Percentiles rank a stretch among this genome's conserved stretches.
These are phyloP conservation scores for Teunomyces atbi DNA, from an alignment of 805 yeast species.

Conservation along the genomic window DNA sequence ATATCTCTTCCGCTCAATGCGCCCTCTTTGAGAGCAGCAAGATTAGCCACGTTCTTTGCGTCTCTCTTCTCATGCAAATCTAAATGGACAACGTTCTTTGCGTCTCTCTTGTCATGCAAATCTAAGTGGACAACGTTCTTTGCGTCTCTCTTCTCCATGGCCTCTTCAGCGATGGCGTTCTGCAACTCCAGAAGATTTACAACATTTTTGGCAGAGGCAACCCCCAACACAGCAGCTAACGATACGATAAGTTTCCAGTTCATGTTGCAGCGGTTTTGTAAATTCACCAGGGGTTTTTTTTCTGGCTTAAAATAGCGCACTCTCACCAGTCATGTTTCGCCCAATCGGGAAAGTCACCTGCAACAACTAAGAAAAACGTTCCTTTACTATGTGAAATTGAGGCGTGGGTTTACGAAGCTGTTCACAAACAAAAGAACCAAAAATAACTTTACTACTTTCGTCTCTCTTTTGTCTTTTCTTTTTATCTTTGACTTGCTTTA, in stretches of 20 bases:
- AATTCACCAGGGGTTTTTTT: neutral
- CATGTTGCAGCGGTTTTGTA: neutral
- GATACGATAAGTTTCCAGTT: slow-evolving; percentile 1
- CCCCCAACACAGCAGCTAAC: neutral
- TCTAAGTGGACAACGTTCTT: slow-evolving; percentile 5
- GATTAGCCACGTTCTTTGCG: slow-evolving; percentile 8
- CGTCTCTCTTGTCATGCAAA: slow-evolving; percentile 1
- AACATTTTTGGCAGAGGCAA: neutral
- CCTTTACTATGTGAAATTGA: too few species aligned
- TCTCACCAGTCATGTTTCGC: too few species aligned
- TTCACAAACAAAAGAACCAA: too few species aligned
- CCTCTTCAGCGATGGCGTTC: neutral
- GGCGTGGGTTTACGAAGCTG: too few species aligned
- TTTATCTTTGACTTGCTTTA: too few species aligned
- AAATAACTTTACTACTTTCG: too few species aligned
- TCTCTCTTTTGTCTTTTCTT: too few species aligned
- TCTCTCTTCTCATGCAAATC: neutral
- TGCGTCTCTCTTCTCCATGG: slow-evolving; percentile 8
- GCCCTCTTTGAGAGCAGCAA: slow-evolving; percentile 2
- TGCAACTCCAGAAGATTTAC: neutral
- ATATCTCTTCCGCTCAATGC: neutral
- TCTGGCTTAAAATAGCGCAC: neutral
- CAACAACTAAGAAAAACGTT: too few species aligned
- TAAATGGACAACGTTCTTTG: neutral
- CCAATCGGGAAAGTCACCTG: too few species aligned